Conservation (phyloP, 495 filamentous ascomycete species). For the Penicillium malachiteum region DNA sequence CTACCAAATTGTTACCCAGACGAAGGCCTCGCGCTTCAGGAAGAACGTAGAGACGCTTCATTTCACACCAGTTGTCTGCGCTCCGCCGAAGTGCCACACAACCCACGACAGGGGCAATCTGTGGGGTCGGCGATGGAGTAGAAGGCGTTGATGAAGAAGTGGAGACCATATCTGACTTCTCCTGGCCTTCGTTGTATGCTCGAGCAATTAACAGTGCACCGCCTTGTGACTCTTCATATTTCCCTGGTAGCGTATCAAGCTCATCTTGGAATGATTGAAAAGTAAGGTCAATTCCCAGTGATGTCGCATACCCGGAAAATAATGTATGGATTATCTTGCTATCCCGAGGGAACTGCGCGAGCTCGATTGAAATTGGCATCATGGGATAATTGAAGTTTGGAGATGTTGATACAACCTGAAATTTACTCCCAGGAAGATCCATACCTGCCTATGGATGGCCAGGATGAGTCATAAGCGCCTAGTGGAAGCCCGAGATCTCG, state of each 20-base stretch:
- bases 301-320: slow-evolving; percentile 54
- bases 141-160: neutral
- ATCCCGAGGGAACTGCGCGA: slow-evolving; percentile 36
- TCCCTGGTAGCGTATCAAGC: slow-evolving; percentile 51
- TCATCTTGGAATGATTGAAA: slow-evolving; percentile 58
- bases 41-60: slow-evolving; percentile 58
- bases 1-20: slow-evolving; percentile 46
- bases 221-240: slow-evolving; percentile 44
- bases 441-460: too few relatives aligned
- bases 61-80: slow-evolving; percentile 48
- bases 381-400: neutral
- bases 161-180: neutral
- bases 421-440: too few relatives aligned
- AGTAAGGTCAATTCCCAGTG: slow-evolving; percentile 53
- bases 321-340: slow-evolving; percentile 32
- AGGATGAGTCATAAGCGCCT: too few relatives aligned
- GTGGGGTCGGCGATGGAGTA: neutral
- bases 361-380: slow-evolving; percentile 26
- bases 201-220: slow-evolving; percentile 51
- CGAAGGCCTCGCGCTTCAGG: slow-evolving; percentile 47
- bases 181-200: neutral
- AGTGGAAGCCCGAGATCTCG: too few relatives aligned
- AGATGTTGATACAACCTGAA: neutral
- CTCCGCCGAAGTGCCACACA: slow-evolving; percentile 43
- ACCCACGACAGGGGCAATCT: slow-evolving; percentile 34